A percentile compares a stretch with the other conserved stretches of the same genome.
phyloP scores from a whole-genome alignment of 2,329 filamentous ascomycete genomes.

The Cytospora piceicola region DNA sequence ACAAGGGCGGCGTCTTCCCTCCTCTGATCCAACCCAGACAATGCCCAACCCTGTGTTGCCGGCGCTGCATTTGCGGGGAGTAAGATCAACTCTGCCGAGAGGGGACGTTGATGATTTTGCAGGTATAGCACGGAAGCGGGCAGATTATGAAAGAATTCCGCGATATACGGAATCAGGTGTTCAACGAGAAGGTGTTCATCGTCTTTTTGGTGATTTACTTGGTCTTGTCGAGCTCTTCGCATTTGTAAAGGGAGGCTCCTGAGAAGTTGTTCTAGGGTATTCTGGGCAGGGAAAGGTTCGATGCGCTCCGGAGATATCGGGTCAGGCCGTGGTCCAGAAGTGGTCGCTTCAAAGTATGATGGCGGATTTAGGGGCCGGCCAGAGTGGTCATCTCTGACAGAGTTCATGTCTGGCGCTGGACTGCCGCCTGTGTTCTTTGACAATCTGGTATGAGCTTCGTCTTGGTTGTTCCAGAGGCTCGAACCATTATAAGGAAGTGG shows the following conservation, averaged over 20 bases:
- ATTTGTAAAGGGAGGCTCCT: slow-evolving; percentile 9
- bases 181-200: slow-evolving; percentile 9
- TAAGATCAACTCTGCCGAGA: slow-evolving; percentile 14
- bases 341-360: slow-evolving; percentile 15
- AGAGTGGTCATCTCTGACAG: not conserved
- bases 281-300: not conserved
- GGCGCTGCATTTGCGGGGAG: slow-evolving; percentile 6
- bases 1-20: slow-evolving; percentile 2
- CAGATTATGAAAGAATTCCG: slow-evolving; percentile 1
- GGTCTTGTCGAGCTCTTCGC: slow-evolving; percentile 5
- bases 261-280: slow-evolving; percentile 8
- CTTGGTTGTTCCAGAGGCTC: not conserved
- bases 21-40: slow-evolving; percentile 13
- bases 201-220: slow-evolving; percentile 5
- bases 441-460: not conserved
- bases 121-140: not conserved
- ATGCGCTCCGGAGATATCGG: not conserved
- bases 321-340: not conserved
- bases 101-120: not conserved
- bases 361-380: not conserved
- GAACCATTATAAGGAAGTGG: not conserved
- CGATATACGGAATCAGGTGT: not conserved
- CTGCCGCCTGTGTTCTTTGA: not conserved
- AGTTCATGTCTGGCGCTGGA: not conserved
- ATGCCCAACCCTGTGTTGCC: slow-evolving; percentile 11